These are phyloP conservation scores for Ganoderma leucocontextum DNA, from an alignment of 1,284 basidiomycete genomes.

Conservation along the genomic window DNA sequence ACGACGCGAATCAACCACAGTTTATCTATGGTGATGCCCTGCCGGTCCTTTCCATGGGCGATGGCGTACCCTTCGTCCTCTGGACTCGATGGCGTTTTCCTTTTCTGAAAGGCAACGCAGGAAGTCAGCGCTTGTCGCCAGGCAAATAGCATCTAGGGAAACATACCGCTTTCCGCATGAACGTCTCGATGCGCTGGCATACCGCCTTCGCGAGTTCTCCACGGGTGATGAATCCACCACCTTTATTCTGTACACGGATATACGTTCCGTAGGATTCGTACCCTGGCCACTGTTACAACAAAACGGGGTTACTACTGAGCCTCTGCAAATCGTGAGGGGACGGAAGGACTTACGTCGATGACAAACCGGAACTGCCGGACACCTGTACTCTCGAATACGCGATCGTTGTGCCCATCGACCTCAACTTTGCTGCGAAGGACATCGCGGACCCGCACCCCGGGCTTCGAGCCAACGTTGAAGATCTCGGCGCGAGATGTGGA, in stretches of 20 bases:
- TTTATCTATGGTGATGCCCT: slow-evolving; percentile 24
- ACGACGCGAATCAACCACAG: slow-evolving; percentile 33
- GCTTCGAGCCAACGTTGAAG: slow-evolving; percentile 23
- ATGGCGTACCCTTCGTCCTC: slow-evolving; percentile 21
- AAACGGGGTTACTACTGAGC: neutral
- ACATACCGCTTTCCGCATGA: slow-evolving; percentile 18
- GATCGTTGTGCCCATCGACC: slow-evolving; percentile 26
- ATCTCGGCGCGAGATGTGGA: slow-evolving; percentile 8
- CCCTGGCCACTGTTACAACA: slow-evolving; percentile 33
- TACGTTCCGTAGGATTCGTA: slow-evolving; percentile 30
- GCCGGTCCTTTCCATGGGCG: slow-evolving; percentile 13
- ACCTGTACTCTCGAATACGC: slow-evolving; percentile 26
- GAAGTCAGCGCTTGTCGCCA: neutral
- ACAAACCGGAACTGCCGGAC: slow-evolving; percentile 32
- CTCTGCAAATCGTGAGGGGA: neutral
- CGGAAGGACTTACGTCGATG: slow-evolving; percentile 27
- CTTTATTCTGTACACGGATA: slow-evolving; percentile 25
- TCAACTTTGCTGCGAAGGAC: slow-evolving; percentile 20
- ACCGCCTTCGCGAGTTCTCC: slow-evolving; percentile 27
- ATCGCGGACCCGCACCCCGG: slow-evolving; percentile 31
- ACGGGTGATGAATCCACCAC: slow-evolving; percentile 26
- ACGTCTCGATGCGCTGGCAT: slow-evolving; percentile 20
- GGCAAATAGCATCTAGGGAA: no score
- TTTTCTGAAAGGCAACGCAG: slow-evolving; percentile 15
- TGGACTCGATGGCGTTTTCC: slow-evolving; percentile 4